Conservation (phyloP, 2,329 filamentous ascomycete species). For the Fusarium torreyae region DNA sequence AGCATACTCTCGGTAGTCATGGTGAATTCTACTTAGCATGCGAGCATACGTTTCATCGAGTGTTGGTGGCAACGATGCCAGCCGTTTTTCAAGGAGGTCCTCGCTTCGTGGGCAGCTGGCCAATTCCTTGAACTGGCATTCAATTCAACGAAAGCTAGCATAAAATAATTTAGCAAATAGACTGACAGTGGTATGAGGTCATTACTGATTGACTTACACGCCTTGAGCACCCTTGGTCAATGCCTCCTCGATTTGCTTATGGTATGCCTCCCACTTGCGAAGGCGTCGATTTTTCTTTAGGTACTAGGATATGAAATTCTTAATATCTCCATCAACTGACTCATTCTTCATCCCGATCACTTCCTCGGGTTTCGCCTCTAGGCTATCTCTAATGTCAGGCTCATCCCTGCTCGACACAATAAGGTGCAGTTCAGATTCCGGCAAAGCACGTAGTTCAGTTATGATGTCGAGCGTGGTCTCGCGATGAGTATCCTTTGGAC, state of each 20-base stretch:
- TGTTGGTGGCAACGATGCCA: background rate
- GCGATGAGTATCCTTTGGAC: slow-evolving; percentile 46
- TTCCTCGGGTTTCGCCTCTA: slow-evolving; percentile 34
- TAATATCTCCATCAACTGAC: slow-evolving; percentile 19
- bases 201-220: too few relatives aligned
- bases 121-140: background rate
- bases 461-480: slow-evolving; percentile 49
- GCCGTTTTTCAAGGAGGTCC: background rate
- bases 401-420: slow-evolving; percentile 55
- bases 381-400: slow-evolving; percentile 49
- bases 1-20: too few relatives aligned
- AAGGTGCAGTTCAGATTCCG: slow-evolving; percentile 47
- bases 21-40: too few relatives aligned
- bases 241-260: slow-evolving; percentile 13
- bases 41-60: background rate
- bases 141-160: background rate
- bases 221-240: slow-evolving; percentile 6
- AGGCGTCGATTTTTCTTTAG: slow-evolving; percentile 20
- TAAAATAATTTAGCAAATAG: too few relatives aligned
- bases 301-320: slow-evolving; percentile 15
- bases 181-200: too few relatives aligned
- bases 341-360: slow-evolving; percentile 20
- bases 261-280: slow-evolving; percentile 15
- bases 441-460: slow-evolving; percentile 45
- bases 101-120: background rate